Percentiles rank a stretch among this genome's conserved stretches.
These are phyloP conservation scores for Colletotrichum brevisporum DNA, from an alignment of 2,329 filamentous ascomycete species.

Conservation along the genomic window DNA sequence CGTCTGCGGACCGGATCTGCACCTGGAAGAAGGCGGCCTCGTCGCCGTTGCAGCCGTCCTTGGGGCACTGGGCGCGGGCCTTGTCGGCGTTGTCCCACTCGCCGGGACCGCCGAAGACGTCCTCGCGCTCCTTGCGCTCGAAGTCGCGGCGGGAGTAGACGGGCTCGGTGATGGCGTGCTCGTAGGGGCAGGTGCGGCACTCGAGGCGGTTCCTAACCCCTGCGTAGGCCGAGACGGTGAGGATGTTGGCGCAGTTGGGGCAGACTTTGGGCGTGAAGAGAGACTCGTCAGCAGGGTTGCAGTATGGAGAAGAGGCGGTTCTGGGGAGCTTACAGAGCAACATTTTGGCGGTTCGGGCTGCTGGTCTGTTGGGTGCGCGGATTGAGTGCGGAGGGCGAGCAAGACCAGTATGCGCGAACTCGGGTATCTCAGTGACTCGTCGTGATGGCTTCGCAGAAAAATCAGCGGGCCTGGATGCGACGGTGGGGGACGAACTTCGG, in stretches of 20 bases:
- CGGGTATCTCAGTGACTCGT: slow-evolving; percentile 6
- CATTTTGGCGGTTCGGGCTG: slow-evolving; percentile 60
- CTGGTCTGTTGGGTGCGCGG: neutral
- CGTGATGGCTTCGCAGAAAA: slow-evolving; percentile 28
- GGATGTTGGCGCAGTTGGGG: slow-evolving; percentile 86
- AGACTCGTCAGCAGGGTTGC: neutral
- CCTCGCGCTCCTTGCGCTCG: slow-evolving; percentile 89
- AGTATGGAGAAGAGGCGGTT: neutral
- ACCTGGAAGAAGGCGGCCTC: slow-evolving; percentile 96
- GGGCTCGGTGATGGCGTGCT: slow-evolving; percentile 83
- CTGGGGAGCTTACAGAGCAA: slow-evolving; percentile 70
- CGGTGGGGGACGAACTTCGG: slow-evolving; percentile 35
- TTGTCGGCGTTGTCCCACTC: slow-evolving; percentile 95
- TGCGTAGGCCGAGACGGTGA: slow-evolving; percentile 77
- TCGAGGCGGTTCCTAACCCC: slow-evolving; percentile 85
- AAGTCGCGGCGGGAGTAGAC: slow-evolving; percentile 89
- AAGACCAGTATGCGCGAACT: neutral
- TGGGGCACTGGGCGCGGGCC: slow-evolving; percentile 84
- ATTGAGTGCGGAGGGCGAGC: neutral
- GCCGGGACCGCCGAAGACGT: slow-evolving; percentile 88
- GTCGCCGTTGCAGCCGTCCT: slow-evolving; percentile 82
- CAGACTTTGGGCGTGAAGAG: slow-evolving; percentile 70
- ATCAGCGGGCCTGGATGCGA: slow-evolving; percentile 37
- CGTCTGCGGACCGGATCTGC: slow-evolving; percentile 97
- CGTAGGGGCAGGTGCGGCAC: slow-evolving; percentile 95